Evolutionary conservation across 176 grass and related monocot species (phyloP).

Genomic region (Tillandsia fasciculata): DNA sequence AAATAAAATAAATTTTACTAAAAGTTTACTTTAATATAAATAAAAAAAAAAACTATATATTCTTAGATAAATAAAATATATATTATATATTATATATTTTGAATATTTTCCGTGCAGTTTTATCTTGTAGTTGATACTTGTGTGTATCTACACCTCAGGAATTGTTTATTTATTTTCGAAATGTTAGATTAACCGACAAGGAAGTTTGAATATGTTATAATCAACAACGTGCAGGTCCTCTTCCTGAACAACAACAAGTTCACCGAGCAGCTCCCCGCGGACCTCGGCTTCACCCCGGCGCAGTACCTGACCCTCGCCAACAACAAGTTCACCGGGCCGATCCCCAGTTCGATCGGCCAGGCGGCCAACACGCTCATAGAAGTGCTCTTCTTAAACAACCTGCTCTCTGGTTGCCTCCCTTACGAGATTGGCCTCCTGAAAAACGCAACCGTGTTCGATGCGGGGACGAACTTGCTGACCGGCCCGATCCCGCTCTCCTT

Average conservation of each 20-base stretch:
- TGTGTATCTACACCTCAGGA: too few species aligned
- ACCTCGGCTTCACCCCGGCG: conserved; percentile 60
- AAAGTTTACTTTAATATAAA: too few species aligned
- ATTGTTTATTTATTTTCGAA: conserved; percentile 17
- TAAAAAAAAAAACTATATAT: too few species aligned
- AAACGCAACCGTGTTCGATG: conserved; percentile 86
- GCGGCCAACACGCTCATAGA: conserved; percentile 39
- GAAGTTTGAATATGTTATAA: too few species aligned
- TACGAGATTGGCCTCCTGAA: conserved; percentile 61
- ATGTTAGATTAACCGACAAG: too few species aligned
- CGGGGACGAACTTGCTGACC: conserved; percentile 60
- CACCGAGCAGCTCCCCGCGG: conserved; percentile 32
- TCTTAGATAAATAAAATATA: too few species aligned
- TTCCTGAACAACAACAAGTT: conserved; percentile 95
- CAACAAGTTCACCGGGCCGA: conserved; percentile 68
- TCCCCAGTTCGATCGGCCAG: conserved; percentile 53
- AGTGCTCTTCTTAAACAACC: conserved; percentile 88
- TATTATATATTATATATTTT: too few species aligned
- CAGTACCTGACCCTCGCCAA: conserved; percentile 80
- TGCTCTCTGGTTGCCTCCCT: conserved; percentile 77
- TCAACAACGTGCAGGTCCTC: conserved; percentile 39
- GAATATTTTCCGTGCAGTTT: too few species aligned
- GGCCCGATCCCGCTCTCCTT: conserved; percentile 74
- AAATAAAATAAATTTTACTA: too few species aligned
- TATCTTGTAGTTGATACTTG: too few species aligned